phyloP scores from a whole-genome alignment of 2,329 filamentous ascomycete genomes.

The Colletotrichum musae region DNA sequence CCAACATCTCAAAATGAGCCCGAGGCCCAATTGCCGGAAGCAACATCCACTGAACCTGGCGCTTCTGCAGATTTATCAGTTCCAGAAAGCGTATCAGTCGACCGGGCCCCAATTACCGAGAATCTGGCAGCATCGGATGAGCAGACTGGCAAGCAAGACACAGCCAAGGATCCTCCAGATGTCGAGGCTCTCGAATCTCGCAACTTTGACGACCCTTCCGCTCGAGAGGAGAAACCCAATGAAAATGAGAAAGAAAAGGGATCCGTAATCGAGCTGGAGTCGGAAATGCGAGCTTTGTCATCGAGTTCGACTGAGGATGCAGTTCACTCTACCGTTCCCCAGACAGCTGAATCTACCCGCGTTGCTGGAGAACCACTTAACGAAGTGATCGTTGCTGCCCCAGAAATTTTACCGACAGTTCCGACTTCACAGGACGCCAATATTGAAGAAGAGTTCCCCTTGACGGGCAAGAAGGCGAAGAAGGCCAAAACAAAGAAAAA shows the following conservation, averaged over 20 bases:
- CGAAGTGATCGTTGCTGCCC: neutral
- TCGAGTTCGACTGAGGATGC: neutral
- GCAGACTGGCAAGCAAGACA: neutral
- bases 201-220: neutral
- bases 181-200: neutral
- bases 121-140: neutral
- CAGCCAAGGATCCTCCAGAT: neutral
- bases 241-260: neutral
- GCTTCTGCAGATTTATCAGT: neutral
- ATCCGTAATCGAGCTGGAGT: neutral
- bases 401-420: neutral
- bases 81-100: neutral
- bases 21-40: neutral
- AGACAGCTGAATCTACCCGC: neutral
- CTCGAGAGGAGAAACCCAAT: neutral
- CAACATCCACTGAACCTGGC: neutral
- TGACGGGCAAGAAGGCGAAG: conserved; percentile 36
- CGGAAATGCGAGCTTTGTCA: neutral
- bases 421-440: conserved; percentile 12
- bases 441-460: conserved; percentile 42
- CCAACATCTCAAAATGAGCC: neutral
- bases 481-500: conserved; percentile 34
- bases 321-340: neutral
- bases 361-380: neutral
- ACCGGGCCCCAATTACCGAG: neutral